Base-by-base conservation (phyloP, 2,329 filamentous ascomycete species). In the Dactylellina leptospora region DNA sequence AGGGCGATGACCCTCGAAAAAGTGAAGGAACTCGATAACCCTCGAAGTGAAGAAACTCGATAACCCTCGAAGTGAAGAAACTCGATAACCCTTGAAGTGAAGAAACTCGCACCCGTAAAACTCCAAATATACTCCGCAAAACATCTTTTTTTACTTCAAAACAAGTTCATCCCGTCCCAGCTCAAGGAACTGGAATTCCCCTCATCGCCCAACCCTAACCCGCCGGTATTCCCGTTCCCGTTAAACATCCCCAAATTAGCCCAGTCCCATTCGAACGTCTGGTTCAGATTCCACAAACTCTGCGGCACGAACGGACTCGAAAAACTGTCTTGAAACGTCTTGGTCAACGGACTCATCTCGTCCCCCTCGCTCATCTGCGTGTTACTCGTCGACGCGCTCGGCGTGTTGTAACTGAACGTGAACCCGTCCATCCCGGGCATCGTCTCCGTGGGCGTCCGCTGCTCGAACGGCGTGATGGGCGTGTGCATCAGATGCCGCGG, bases 201-300 rank as follows among this genome's bases (percentile, higher is more conserved):
- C 25, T 71, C 59, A 4, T 72, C 68, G 10, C 51, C 56, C 10
- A 55, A 33, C 48, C 40, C 56, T 6, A 71, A 36, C 27, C 59
- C 59, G 13, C 18, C 38, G 6, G 25, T 63, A 23, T 25, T 13
- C n/a, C 20, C 22, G 2, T 33, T 45, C 36, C 16, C 28, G 18
- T 16, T 33, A 47, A 50, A 44, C 27, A 38, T 50, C 13, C 68
- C 68, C 30, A 75, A 63, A 55, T 76, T 75, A 16, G 74, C 76
- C 88, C 88, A 90, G 75, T 90, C 92, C 92, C 93, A 97, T 78
- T 97, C 93, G 20, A 97, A 84, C 1, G 91, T 96, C 88, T 96
- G 96, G 0, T 93, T 93, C 86, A 97, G 88, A 79, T 93, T 90
- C 87, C 95, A 99, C 23, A 97, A 81, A 80, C 97, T 95, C 76